phyloP scores from a whole-genome alignment of 2,329 filamentous ascomycete genomes.

The Colletotrichum sp. region DNA sequence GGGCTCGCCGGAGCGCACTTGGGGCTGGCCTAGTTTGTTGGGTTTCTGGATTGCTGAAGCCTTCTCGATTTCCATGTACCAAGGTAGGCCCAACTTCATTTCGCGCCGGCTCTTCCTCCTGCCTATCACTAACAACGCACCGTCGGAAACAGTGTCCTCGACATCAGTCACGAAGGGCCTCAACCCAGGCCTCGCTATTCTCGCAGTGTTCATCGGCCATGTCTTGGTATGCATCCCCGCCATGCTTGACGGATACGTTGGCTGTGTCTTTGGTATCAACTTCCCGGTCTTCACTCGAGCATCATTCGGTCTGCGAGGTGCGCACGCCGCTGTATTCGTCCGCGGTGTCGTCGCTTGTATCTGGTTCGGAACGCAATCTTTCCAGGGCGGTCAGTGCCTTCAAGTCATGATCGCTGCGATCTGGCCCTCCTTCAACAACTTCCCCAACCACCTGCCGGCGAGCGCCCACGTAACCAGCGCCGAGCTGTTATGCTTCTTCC shows the following conservation, averaged over 20 bases:
- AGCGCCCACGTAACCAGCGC: conserved; percentile 36
- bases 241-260: conserved; percentile 24
- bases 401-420: conserved; percentile 38
- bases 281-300: conserved; percentile 33
- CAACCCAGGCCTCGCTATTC: conserved; percentile 23
- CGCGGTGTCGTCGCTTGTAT: conserved; percentile 40
- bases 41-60: conserved; percentile 24
- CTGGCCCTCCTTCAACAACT: conserved; percentile 43
- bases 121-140: background rate
- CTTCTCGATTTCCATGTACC: conserved; percentile 23
- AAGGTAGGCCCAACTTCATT: background rate
- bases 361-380: conserved; percentile 39
- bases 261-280: conserved; percentile 31
- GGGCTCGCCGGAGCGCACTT: conserved; percentile 19
- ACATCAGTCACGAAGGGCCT: conserved; percentile 18
- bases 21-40: conserved; percentile 22
- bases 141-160: background rate
- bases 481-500: conserved; percentile 25
- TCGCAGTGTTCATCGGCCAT: conserved; percentile 22
- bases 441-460: conserved; percentile 44
- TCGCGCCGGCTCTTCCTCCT: background rate
- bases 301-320: conserved; percentile 30
- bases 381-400: conserved; percentile 32
- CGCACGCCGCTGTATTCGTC: conserved; percentile 34
- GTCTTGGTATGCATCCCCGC: conserved; percentile 21